phyloP scores from a whole-genome alignment of 2,329 filamentous ascomycete species.

The Chrysosporium queenslandicum region DNA sequence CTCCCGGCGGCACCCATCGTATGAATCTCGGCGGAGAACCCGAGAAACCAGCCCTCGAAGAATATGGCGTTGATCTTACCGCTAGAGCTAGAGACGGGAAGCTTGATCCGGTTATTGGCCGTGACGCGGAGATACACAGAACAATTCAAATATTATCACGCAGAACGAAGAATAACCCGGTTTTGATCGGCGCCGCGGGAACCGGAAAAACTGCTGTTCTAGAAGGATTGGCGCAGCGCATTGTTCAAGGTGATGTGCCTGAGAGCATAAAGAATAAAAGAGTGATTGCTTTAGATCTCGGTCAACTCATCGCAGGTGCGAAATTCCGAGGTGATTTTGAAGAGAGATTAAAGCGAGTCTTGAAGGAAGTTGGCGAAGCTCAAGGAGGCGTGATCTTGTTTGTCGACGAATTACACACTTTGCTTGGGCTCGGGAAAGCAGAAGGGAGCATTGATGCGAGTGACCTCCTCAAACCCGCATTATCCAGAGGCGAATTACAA shows the following conservation, averaged over 20 bases:
- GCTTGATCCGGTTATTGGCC: slow-evolving; percentile 88
- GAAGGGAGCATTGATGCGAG: slow-evolving; percentile 95
- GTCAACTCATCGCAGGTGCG: slow-evolving; percentile 85
- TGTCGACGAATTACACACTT: slow-evolving; percentile 84
- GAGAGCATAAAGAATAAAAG: slow-evolving; percentile 93
- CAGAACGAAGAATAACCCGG: slow-evolving; percentile 90
- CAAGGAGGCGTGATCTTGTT: slow-evolving; percentile 87
- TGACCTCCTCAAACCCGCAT: slow-evolving; percentile 83
- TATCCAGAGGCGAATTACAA: slow-evolving; percentile 87
- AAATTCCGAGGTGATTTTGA: slow-evolving; percentile 96
- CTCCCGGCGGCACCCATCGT: slow-evolving; percentile 81
- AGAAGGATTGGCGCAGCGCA: slow-evolving; percentile 80
- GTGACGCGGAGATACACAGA: slow-evolving; percentile 82
- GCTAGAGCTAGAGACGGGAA: slow-evolving; percentile 76
- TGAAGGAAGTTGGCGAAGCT: slow-evolving; percentile 84
- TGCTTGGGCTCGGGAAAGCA: slow-evolving; percentile 85
- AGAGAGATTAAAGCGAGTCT: slow-evolving; percentile 78
- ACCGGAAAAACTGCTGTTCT: slow-evolving; percentile 91
- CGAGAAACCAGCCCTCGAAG: slow-evolving; percentile 78
- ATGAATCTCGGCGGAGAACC: slow-evolving; percentile 74
- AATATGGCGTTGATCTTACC: slow-evolving; percentile 86
- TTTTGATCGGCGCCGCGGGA: slow-evolving; percentile 82
- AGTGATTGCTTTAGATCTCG: slow-evolving; percentile 78
- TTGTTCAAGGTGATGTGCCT: slow-evolving; percentile 84
- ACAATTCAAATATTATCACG: slow-evolving; percentile 90